These are phyloP conservation scores for Orbilia blumenaviensis DNA, from an alignment of 2,329 filamentous ascomycete species.

Conservation along the genomic window DNA sequence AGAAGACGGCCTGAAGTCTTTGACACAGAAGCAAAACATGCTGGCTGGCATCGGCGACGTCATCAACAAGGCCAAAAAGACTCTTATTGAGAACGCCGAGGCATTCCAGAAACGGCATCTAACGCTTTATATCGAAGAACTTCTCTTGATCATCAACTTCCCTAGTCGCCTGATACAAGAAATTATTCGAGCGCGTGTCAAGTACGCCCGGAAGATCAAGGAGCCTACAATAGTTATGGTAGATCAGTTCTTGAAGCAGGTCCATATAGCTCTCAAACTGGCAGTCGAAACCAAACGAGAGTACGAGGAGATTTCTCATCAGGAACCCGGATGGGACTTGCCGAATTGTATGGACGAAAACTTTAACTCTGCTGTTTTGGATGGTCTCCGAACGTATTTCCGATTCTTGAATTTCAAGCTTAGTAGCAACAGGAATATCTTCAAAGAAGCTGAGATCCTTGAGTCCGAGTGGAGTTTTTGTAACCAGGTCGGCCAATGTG, in stretches of 20 bases:
- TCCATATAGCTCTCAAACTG: slow-evolving; percentile 89
- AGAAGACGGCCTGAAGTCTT: slow-evolving; percentile 89
- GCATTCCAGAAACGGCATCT: slow-evolving; percentile 88
- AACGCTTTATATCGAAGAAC: slow-evolving; percentile 94
- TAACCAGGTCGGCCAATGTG: slow-evolving; percentile 87
- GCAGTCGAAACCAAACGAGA: slow-evolving; percentile 92
- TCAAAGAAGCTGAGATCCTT: slow-evolving; percentile 96
- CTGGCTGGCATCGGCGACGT: slow-evolving; percentile 82
- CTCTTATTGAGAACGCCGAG: slow-evolving; percentile 84
- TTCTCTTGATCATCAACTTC: slow-evolving; percentile 96
- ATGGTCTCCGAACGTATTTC: slow-evolving; percentile 97
- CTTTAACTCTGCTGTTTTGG: slow-evolving; percentile 89
- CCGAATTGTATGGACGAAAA: slow-evolving; percentile 96
- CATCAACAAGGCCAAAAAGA: slow-evolving; percentile 91
- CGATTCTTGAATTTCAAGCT: slow-evolving; percentile 98
- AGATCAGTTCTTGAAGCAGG: slow-evolving; percentile 97
- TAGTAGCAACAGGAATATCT: slow-evolving; percentile 96
- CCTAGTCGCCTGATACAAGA: slow-evolving; percentile 95
- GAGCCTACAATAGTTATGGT: slow-evolving; percentile 92
- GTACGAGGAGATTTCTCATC: slow-evolving; percentile 82
- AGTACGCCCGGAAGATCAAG: slow-evolving; percentile 93
- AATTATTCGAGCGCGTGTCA: slow-evolving; percentile 89
- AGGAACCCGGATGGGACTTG: slow-evolving; percentile 91
- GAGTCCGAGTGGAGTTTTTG: slow-evolving; percentile 99
- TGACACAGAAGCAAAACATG: slow-evolving; percentile 84